These are phyloP conservation scores for Kluyveromyces nonfermentans DNA, from an alignment of 805 yeast genomes.

Conservation along the genomic window DNA sequence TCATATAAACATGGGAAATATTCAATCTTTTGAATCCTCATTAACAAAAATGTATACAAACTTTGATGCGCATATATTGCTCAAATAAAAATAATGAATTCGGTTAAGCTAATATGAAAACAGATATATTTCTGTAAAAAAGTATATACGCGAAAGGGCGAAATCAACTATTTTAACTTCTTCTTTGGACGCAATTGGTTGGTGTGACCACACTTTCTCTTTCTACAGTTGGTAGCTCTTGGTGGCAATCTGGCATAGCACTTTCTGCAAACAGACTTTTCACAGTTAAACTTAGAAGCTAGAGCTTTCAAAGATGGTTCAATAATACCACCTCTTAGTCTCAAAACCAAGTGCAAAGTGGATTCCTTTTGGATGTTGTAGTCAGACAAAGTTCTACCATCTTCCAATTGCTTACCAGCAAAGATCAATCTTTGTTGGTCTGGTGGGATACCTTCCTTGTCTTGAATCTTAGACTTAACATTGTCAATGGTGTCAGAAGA, in stretches of 20 bases:
- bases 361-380: slow-evolving; percentile 99
- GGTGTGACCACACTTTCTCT: slow-evolving; percentile 99
- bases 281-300: slow-evolving; percentile 99
- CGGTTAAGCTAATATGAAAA: slow-evolving; percentile 4
- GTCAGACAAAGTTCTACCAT: slow-evolving; percentile 97
- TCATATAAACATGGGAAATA: background rate
- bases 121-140: slow-evolving; percentile 1
- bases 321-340: slow-evolving; percentile 98
- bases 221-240: slow-evolving; percentile 99
- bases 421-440: slow-evolving; percentile 99
- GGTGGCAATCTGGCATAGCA: slow-evolving; percentile 99
- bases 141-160: slow-evolving; percentile 15
- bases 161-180: slow-evolving; percentile 82
- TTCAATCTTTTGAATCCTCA: too few relatives aligned
- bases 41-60: too few relatives aligned
- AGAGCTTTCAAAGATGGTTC: slow-evolving; percentile 99
- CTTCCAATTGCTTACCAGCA: slow-evolving; percentile 99
- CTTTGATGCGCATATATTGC: too few relatives aligned
- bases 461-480: slow-evolving; percentile 97
- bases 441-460: slow-evolving; percentile 99
- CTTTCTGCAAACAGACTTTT: slow-evolving; percentile 97
- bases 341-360: slow-evolving; percentile 88
- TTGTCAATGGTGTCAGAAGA: slow-evolving; percentile 98
- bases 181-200: slow-evolving; percentile 99
- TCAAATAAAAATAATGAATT: slow-evolving; percentile 2